These are phyloP conservation scores for Populus hybrid DNA, from an alignment of 441 rosid genomes.

Conservation along the genomic window DNA sequence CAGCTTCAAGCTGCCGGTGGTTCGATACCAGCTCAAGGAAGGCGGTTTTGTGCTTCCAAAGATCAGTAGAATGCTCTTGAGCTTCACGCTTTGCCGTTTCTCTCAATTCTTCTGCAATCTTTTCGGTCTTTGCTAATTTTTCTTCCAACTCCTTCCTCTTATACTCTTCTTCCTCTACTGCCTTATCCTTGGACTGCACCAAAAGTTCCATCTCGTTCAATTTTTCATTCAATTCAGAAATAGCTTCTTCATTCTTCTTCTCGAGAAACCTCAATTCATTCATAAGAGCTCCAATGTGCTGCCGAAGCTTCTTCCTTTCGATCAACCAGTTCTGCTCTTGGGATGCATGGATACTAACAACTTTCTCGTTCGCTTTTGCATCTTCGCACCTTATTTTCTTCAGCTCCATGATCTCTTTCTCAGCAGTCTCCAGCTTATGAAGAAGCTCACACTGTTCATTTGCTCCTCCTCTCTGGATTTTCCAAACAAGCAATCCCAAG, in stretches of 20 bases:
- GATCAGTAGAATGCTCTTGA: conserved; percentile 66
- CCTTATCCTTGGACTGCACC: conserved; percentile 52
- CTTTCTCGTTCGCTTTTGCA: conserved; percentile 92
- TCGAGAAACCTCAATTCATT: conserved; percentile 47
- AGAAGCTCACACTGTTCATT: conserved; percentile 35
- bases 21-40: conserved; percentile 87
- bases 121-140: conserved; percentile 44
- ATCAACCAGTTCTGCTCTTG: conserved; percentile 81
- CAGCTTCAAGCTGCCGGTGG: conserved; percentile 87
- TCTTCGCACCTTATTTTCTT: conserved; percentile 68
- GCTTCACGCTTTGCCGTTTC: conserved; percentile 52
- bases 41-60: conserved; percentile 84
- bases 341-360: conserved; percentile 71
- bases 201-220: conserved; percentile 52
- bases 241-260: conserved; percentile 43
- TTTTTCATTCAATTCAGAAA: conserved; percentile 43
- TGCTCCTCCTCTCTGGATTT: conserved; percentile 44
- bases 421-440: conserved; percentile 47
- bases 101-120: conserved; percentile 45
- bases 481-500: conserved; percentile 67
- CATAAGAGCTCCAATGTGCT: conserved; percentile 57
- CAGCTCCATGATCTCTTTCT: conserved; percentile 51
- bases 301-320: conserved; percentile 59
- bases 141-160: conserved; percentile 60
- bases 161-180: conserved; percentile 44